Conservation (phyloP, 169 alveolate species). For the Plasmodium berghei region DNA sequence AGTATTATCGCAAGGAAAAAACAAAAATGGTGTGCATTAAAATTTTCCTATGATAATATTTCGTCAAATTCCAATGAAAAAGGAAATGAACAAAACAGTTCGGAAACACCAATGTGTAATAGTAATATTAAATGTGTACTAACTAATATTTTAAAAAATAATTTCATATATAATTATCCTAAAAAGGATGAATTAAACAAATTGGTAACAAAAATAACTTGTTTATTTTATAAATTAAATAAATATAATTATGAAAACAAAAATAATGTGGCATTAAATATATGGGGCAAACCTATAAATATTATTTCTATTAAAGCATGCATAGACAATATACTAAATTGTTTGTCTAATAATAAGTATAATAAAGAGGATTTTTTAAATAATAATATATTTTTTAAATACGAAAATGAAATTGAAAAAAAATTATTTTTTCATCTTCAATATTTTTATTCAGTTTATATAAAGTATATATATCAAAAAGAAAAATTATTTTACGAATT, state of each 20-base stretch:
- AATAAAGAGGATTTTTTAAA: constrained; percentile 2
- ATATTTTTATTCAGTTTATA: constrained; percentile 20
- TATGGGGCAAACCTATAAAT: constrained; percentile 15
- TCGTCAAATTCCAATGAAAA: too few species aligned
- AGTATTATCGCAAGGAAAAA: too few species aligned
- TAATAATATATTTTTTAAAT: constrained; percentile 35
- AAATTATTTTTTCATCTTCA: constrained; percentile 61
- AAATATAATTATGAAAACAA: constrained; percentile 4
- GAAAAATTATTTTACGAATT: background rate
- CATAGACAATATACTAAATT: constrained; percentile 11
- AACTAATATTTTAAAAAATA: constrained; percentile 8
- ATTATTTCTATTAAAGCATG: constrained; percentile 16
- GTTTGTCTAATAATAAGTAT: background rate
- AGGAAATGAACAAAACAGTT: too few species aligned
- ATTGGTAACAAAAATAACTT: constrained; percentile 21
- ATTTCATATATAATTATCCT: constrained; percentile 31
- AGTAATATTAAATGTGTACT: too few species aligned
- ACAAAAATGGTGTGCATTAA: too few species aligned
- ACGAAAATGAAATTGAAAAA: constrained; percentile 27
- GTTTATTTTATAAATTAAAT: constrained; percentile 34
- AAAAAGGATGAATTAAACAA: constrained; percentile 10
- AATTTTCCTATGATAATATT: too few species aligned
- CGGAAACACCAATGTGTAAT: too few species aligned
- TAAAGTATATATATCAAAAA: background rate
- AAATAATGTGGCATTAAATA: constrained; percentile 1